A percentile compares a stretch with the other conserved stretches of the same genome.
Conservation (phyloP, 495 filamentous ascomycete genomes). For the Saxispiralis lemnorum region DNA sequence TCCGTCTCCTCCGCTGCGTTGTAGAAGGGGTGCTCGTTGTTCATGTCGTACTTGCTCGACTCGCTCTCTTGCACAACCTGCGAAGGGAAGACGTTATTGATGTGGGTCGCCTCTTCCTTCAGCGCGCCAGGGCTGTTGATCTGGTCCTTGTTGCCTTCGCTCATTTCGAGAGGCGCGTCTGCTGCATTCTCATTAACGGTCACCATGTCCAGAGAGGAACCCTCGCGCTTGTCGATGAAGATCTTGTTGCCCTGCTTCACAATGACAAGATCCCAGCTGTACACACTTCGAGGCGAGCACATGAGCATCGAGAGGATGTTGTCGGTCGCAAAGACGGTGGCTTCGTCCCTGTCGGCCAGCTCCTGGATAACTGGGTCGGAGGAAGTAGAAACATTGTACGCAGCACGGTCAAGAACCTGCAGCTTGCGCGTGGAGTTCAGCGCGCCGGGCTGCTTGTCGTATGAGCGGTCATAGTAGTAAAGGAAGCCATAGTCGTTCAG, state of each 20-base stretch:
- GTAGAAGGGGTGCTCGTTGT: slow-evolving; percentile 92
- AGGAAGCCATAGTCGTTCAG: slow-evolving; percentile 90
- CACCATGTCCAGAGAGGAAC: slow-evolving; percentile 83
- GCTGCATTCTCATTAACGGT: slow-evolving; percentile 98
- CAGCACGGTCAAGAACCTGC: slow-evolving; percentile 71
- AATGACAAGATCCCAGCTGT: slow-evolving; percentile 96
- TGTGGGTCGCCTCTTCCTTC: slow-evolving; percentile 91
- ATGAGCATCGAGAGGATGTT: slow-evolving; percentile 97
- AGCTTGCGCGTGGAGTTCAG: slow-evolving; percentile 76
- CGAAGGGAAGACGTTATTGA: slow-evolving; percentile 97
- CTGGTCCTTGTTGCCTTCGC: slow-evolving; percentile 81
- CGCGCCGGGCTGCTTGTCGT: slow-evolving; percentile 70
- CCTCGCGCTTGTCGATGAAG: slow-evolving; percentile 95
- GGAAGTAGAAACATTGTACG: slow-evolving; percentile 93
- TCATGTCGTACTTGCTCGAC: slow-evolving; percentile 57
- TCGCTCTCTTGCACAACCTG: slow-evolving; percentile 77
- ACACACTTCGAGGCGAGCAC: slow-evolving; percentile 87
- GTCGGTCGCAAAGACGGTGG: slow-evolving; percentile 91
- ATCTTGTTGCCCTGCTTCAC: slow-evolving; percentile 80
- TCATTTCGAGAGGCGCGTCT: slow-evolving; percentile 77
- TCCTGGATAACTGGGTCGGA: slow-evolving; percentile 94
- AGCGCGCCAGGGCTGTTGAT: slow-evolving; percentile 85
- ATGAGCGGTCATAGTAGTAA: slow-evolving; percentile 87
- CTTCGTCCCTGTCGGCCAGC: slow-evolving; percentile 87
- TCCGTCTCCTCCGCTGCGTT: slow-evolving; percentile 82